phyloP scores from a whole-genome alignment of 371 early-diverging fungal genomes.

The Fennellomyces sp. region DNA sequence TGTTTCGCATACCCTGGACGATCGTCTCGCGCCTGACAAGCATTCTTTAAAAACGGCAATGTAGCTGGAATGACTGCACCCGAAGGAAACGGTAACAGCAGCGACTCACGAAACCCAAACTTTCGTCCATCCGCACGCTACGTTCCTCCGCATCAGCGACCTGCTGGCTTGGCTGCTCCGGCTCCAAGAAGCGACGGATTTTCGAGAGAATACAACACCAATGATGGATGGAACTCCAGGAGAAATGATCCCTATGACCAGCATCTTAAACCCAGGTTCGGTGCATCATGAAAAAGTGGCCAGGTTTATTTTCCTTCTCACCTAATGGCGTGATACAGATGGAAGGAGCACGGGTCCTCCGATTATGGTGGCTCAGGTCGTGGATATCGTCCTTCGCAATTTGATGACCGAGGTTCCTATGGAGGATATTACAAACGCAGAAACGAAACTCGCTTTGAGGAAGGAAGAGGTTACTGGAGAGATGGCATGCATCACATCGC shows the following conservation, averaged over 20 bases:
- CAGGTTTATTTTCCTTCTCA: not conserved
- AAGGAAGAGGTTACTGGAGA: slow-evolving; percentile 66
- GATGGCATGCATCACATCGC: slow-evolving; percentile 75
- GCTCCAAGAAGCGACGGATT: not conserved
- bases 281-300: not conserved
- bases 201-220: not conserved
- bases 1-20: no score
- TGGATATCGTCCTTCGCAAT: not conserved
- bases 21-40: no score
- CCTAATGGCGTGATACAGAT: not conserved
- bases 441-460: slow-evolving; percentile 53
- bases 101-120: not conserved
- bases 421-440: slow-evolving; percentile 41
- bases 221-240: not conserved
- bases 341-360: slow-evolving; percentile 1
- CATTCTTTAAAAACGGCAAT: no score
- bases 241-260: not conserved
- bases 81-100: not conserved
- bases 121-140: not conserved
- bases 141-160: not conserved
- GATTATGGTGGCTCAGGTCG: not conserved
- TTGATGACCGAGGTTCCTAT: slow-evolving; percentile 32
- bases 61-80: no score
- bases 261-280: not conserved
- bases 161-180: not conserved